These are phyloP conservation scores for Yamadazyma phyllophila DNA, from an alignment of 805 yeast genomes.

Conservation along the genomic window DNA sequence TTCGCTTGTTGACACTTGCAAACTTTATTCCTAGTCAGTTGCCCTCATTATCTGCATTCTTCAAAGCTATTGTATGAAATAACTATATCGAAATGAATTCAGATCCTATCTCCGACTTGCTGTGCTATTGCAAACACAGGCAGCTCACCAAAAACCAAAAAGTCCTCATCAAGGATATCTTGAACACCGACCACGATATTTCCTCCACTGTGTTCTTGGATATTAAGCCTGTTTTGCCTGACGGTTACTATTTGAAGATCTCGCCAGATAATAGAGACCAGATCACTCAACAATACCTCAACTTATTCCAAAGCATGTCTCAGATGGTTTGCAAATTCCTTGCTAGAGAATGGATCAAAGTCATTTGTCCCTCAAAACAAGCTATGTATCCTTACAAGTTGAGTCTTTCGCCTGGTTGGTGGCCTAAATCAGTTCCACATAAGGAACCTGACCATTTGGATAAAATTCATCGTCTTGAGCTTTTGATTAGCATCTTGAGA, in stretches of 20 bases:
- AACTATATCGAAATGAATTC: no score
- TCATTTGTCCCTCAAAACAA: slow-evolving; percentile 66
- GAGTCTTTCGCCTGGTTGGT: slow-evolving; percentile 59
- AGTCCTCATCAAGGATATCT: slow-evolving; percentile 8
- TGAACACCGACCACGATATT: slow-evolving; percentile 6
- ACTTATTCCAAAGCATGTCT: slow-evolving; percentile 19
- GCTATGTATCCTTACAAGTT: slow-evolving; percentile 58
- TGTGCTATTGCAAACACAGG: background rate
- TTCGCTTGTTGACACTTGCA: no score
- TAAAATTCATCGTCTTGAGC: slow-evolving; percentile 52
- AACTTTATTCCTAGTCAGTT: no score
- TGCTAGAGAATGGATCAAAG: slow-evolving; percentile 66
- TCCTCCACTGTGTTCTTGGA: slow-evolving; percentile 10
- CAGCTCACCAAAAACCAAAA: slow-evolving; percentile 9
- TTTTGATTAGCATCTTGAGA: slow-evolving; percentile 43
- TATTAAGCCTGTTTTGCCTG: slow-evolving; percentile 11
- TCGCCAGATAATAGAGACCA: background rate
- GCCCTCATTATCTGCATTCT: no score
- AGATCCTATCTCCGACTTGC: background rate
- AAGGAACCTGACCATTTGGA: slow-evolving; percentile 72
- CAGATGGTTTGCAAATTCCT: slow-evolving; percentile 51
- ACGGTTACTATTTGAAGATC: slow-evolving; percentile 1
- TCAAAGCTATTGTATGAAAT: no score
- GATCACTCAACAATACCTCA: slow-evolving; percentile 16
- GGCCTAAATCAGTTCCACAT: slow-evolving; percentile 63